Evolutionary conservation across 2,329 filamentous ascomycete genomes (phyloP), one percentile per base, ranked within the genome.

Genomic region (Anthostomella pinea): DNA sequence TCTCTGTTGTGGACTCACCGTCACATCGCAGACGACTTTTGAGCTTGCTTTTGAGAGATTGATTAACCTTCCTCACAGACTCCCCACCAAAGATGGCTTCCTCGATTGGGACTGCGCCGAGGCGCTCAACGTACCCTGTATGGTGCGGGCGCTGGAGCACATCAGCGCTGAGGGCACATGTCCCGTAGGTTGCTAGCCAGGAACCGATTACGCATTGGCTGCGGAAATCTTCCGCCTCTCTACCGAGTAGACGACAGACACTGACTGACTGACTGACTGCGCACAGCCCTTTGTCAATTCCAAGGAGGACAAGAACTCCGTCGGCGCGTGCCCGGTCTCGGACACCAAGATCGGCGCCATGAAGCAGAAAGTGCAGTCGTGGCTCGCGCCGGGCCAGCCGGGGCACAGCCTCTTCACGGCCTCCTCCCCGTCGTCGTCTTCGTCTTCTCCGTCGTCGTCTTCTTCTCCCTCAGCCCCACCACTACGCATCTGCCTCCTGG

Each of bases 71-170:
- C 3, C 10, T 6, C n/a, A 11, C 32, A 80, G 77, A 39, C 63
- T 82, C 3, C 78, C 79, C 4, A 63, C 59, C 13, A 77, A 68
- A 46, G 54, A 81, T 41, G 79, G 74, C 10, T 67, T 95, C 9
- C 70, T 85, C 46, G 90, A 98, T 66, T 97, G 93, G 91, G 93
- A 98, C 63, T 95, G 90, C 53, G 70, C 87, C 11, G 85, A 83
- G 46, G 75, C 90, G 7, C 69, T 98, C 37, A 77, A 90, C 48
- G 72, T 95, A 18, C 68, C 75, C 1, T 74, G 75, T 33, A 81
- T 97, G 59, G 69, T 75, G 11, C 64, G 72, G 5, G 77, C 86
- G 0, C 72, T 98, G 6, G 55, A 67, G 26, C 77, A 93, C 56
- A 85, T 96, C 51, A 81, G 78, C 30, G 49, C 72, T 22, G 69